Evolutionary conservation across 2,329 filamentous ascomycete genomes (phyloP), one percentile per base, ranked within the genome.

Genomic region (Xylaria sp.): DNA sequence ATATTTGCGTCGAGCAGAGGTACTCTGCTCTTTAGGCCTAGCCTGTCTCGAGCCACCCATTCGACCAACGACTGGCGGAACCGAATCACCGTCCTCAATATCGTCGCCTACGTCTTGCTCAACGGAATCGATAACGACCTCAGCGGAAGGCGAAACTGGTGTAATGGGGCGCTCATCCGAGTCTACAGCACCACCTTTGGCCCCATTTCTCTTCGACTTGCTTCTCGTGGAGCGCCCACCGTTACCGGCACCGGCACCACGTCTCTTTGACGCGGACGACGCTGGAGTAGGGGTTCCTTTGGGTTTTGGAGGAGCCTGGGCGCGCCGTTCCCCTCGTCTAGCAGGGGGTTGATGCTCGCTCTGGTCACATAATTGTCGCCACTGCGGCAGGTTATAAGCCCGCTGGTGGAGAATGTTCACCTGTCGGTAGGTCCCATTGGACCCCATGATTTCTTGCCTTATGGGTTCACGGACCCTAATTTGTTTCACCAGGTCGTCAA

Each of bases 381-480:
- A 99, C 77, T 99, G 93, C 0, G 94, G 94, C 4, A 99, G 82
- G 70, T 97, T 99, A 80, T 99, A 99, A 13, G 93, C 93, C 74
- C 95, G 87, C 75, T 96, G 92, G 78, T 97, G 96, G 72, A 98
- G 89, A 62, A 99, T 93, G 74, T 99, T 99, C 72, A 95, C 92
- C 76, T 99, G 95, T 35, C 94, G 94, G 75, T 97, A 99, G 58
- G 92, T 96, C 58, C 95, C 96, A 73, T 94, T 92, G 53, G 91
- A 92, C 41, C 95, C 95, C 83, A 96, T 94, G 71, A 99, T 99
- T 72, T 99, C 95, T 77, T 99, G 95, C 73, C 93, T 97, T 75
- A 99, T 98, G 3, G 95, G 95, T 68, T 99, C 96, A 77, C 94
- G 94, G 72, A 99, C 93, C 73, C 89, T 90, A 75, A 99, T 91